Evolutionary conservation across 805 yeast genomes (phyloP), one percentile per base, ranked within the genome.

Genomic region (Candida rishiriensis): DNA sequence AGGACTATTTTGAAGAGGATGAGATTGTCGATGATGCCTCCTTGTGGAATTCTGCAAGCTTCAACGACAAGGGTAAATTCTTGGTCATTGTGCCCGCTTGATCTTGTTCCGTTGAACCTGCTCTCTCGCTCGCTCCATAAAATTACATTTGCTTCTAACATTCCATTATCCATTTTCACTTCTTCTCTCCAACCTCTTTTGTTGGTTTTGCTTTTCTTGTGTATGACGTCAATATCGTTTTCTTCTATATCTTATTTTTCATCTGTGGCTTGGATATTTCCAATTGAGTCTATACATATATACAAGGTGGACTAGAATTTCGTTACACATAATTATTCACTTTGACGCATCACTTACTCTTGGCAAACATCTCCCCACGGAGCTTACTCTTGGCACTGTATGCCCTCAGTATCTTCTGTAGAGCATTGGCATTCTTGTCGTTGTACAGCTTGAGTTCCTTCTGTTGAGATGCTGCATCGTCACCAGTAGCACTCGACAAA

Each of bases 11-110:
- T 34, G 44, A 47, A 10, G 49, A 49, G 9, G 55, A 53, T 34
- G 55, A 49, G 21, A 39, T 64, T 6, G 3, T 18, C 12, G 36
- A 54, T 3, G 66, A 64, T 44, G 34, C 46, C 0, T 48, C 50
- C 8, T 51, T 65, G 8, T 57, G 65, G 65, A 49, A 43, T 11
- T 54, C 50, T 34, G 21, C 48, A 1, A 54, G 44, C 34, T 65
- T 65, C 43, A 46, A 38, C 10, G 69, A 64, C 41, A 65, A 64
- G 43, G 69, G 69, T 9, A 65, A 59, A 45, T 55, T 65, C 30
- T 40, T 64, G 32, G 59, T 64, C 31, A 43, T 62, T 26, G 53
- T 62, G 4, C 52, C 40, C 41, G 14, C 16, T 11, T n/a, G 18
- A 31, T 14, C 32, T 31, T 12, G 14, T 17, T 11, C 17, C 6